Evolutionary conservation across 2,329 filamentous ascomycete genomes (phyloP).

Genomic region (Botrytis fabae): DNA sequence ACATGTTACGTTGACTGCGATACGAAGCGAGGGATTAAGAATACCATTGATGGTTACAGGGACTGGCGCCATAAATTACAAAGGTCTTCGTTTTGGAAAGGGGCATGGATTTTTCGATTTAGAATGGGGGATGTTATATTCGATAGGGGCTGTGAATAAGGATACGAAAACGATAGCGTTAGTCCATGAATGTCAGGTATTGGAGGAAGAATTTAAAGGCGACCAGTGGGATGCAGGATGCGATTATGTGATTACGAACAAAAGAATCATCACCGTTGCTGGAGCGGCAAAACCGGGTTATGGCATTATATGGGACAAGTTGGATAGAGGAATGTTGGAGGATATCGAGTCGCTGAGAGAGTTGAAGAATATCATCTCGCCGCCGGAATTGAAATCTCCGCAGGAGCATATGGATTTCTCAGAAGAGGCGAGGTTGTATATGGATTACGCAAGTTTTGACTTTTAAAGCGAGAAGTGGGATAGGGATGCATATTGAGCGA

Average conservation of each 20-base stretch:
- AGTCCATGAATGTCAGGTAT: conserved; percentile 47
- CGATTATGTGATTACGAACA: conserved; percentile 45
- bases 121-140: conserved; percentile 46
- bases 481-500: neutral
- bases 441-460: conserved; percentile 19
- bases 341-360: conserved; percentile 39
- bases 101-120: conserved; percentile 47
- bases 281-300: conserved; percentile 41
- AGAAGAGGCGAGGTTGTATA: conserved; percentile 19
- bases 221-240: conserved; percentile 46
- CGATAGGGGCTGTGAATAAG: conserved; percentile 38
- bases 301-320: conserved; percentile 44
- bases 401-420: conserved; percentile 18
- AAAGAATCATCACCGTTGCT: conserved; percentile 37
- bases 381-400: conserved; percentile 19
- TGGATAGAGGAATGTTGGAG: conserved; percentile 43
- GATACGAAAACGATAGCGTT: conserved; percentile 41
- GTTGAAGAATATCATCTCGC: conserved; percentile 23
- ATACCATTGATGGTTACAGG: conserved; percentile 44
- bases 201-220: conserved; percentile 42
- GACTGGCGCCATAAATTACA: conserved; percentile 43
- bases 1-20: conserved; percentile 42
- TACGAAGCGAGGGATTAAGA: conserved; percentile 39
- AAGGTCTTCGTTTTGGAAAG: conserved; percentile 46
- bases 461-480: neutral